phyloP scores from a whole-genome alignment of 257 asterid species.

The Lantana camara region DNA sequence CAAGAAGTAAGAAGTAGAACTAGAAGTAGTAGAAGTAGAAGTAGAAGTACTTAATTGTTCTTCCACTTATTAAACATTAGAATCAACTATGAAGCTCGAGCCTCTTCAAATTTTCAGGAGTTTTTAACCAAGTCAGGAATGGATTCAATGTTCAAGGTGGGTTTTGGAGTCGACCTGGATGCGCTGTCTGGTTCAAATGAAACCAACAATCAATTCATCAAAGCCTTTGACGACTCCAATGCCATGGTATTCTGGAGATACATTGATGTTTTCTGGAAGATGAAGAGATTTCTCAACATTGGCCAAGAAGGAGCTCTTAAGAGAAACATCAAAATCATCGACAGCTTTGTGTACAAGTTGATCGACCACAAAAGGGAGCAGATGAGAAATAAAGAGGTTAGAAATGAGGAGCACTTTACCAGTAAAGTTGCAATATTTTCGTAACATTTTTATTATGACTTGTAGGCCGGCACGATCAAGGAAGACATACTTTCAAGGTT shows the following conservation, averaged over 20 bases:
- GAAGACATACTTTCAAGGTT: slow-evolving; percentile 59
- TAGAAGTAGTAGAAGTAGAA: too few species aligned
- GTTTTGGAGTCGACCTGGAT: slow-evolving; percentile 57
- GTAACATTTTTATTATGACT: neutral
- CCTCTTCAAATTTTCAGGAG: slow-evolving; percentile 30
- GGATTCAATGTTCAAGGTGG: slow-evolving; percentile 58
- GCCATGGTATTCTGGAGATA: slow-evolving; percentile 48
- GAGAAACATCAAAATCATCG: slow-evolving; percentile 40
- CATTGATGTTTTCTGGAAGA: slow-evolving; percentile 55
- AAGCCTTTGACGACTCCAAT: slow-evolving; percentile 61
- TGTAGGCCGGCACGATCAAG: slow-evolving; percentile 31
- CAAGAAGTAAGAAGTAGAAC: too few species aligned
- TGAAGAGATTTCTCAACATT: slow-evolving; percentile 49
- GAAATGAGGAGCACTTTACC: neutral
- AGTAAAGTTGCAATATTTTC: slow-evolving; percentile 7
- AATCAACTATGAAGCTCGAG: neutral
- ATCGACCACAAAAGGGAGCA: slow-evolving; percentile 47
- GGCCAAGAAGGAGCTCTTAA: slow-evolving; percentile 53
- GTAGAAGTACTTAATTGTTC: too few species aligned
- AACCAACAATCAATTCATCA: slow-evolving; percentile 41
- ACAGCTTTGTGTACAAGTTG: slow-evolving; percentile 45
- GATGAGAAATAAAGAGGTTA: slow-evolving; percentile 39
- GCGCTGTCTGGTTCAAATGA: slow-evolving; percentile 50
- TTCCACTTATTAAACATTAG: neutral
- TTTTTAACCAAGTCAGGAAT: slow-evolving; percentile 50